Evolutionary conservation across 371 early-diverging fungal genomes (phyloP).

Genomic region (Apophysomyces ossiformis): DNA sequence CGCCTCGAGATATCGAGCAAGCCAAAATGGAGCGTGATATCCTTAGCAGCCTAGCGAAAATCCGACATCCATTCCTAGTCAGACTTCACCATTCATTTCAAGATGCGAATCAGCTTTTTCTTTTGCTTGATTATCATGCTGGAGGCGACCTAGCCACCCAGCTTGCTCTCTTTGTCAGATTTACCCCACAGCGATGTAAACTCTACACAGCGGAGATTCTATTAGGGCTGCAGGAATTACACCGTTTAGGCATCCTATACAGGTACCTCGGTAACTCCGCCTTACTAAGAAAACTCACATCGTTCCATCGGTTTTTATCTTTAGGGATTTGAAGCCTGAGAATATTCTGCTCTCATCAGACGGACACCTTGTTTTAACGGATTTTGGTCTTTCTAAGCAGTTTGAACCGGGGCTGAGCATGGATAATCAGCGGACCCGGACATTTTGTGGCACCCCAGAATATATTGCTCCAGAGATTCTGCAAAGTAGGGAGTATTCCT

Average conservation of each 20-base stretch:
- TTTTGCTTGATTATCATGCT: conserved; percentile 89
- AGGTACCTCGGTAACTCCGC: conserved; percentile 39
- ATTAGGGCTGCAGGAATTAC: conserved; percentile 78
- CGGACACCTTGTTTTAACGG: conserved; percentile 87
- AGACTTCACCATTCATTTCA: conserved; percentile 94
- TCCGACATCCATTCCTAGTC: conserved; percentile 92
- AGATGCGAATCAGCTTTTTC: conserved; percentile 87
- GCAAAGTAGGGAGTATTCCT: conserved; percentile 77
- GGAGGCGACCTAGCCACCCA: conserved; percentile 80
- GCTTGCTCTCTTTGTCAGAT: conserved; percentile 31
- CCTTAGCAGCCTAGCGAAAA: conserved; percentile 52
- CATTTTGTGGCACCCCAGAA: conserved; percentile 96
- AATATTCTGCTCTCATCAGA: conserved; percentile 81
- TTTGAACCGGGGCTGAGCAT: conserved; percentile 32
- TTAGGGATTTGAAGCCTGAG: conserved; percentile 85
- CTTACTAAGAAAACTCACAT: no score
- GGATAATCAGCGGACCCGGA: conserved; percentile 70
- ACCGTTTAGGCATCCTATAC: conserved; percentile 76
- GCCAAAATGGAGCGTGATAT: conserved; percentile 54
- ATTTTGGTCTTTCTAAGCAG: conserved; percentile 88
- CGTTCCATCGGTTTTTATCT: no score
- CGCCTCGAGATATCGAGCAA: conserved; percentile 87
- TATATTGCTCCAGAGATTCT: conserved; percentile 93
- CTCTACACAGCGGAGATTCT: conserved; percentile 84
- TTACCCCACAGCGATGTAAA: conserved; percentile 50